Evolutionary conservation across 768 basidiomycete genomes (phyloP), one percentile per base, ranked within the genome.

Genomic region (Lentinula sp.): DNA sequence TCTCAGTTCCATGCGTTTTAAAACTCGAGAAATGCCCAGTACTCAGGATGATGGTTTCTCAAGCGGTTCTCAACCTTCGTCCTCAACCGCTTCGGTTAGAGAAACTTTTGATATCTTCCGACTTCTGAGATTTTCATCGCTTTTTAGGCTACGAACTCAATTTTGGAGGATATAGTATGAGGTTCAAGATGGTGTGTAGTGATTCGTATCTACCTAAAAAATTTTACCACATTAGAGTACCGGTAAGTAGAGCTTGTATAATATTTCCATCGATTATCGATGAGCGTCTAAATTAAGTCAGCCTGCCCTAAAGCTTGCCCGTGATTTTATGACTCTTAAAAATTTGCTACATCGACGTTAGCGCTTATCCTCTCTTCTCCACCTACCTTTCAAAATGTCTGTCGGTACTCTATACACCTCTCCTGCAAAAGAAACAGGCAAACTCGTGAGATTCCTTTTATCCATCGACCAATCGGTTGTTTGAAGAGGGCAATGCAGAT

Each of bases 341-440:
- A 51, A 6, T 49, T 51, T 51, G 13, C 50, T 51, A 15, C n/a
- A 3, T 51, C 34, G 15, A 51, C 34, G 9, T 11, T 50, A 16
- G 10, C 48, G n/a, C 21, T 50, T 32, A 11, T 51, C 50, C 46
- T 60, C 55, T 63, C 65, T 66, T 62, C 67, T 37, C 63, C 62
- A 61, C 62, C 65, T 51, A 60, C 70, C n/a, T n/a, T 16, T 13
- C 18, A 54, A 54, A 54, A 54, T 81, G 61, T 79, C 86, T 57
- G 74, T 77, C 63, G 87, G 87, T 66, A 91, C 85, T 63, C 79
- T 91, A 61, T 89, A 81, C 77, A 80, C 84, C 7, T 67, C 68
- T 37, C 74, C 78, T 5, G 23, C 23, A 15, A 78, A 84, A 66
- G 63, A 65, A 57, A 70, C 73, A 59, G 80, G 79, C 64, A 80